Evolutionary conservation across 2,329 filamentous ascomycete species (phyloP).

Genomic region (Epichloe hybrida): DNA sequence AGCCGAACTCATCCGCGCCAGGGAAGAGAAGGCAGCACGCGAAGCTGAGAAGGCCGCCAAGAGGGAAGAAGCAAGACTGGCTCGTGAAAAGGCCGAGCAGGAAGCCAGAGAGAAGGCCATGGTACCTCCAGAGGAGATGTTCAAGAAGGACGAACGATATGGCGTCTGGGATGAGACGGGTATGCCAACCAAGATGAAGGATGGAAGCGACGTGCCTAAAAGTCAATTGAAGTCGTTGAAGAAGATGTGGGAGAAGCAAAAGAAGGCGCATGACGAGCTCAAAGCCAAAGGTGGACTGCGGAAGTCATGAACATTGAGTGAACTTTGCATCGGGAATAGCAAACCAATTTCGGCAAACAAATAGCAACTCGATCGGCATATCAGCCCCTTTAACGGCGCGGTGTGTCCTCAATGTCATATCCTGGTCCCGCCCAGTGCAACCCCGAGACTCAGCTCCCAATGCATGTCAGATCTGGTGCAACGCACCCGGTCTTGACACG

Average conservation of each 20-base stretch:
- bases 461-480: background rate
- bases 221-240: slow-evolving; percentile 65
- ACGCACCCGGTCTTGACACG: background rate
- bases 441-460: background rate
- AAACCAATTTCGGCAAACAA: too few species aligned
- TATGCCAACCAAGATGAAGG: slow-evolving; percentile 61
- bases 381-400: background rate
- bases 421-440: background rate
- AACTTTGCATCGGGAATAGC: too few species aligned
- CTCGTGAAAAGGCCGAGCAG: slow-evolving; percentile 34
- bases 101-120: slow-evolving; percentile 47
- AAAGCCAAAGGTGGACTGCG: slow-evolving; percentile 9
- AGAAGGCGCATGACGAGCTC: slow-evolving; percentile 60
- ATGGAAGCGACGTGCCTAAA: slow-evolving; percentile 72
- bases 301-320: background rate
- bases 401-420: background rate
- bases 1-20: slow-evolving; percentile 41
- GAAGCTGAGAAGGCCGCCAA: slow-evolving; percentile 46
- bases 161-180: slow-evolving; percentile 74
- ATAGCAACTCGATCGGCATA: too few species aligned
- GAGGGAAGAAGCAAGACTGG: slow-evolving; percentile 41
- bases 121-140: slow-evolving; percentile 40
- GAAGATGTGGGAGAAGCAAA: slow-evolving; percentile 86
- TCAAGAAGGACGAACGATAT: slow-evolving; percentile 45
- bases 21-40: slow-evolving; percentile 45